Evolutionary conservation across 495 filamentous ascomycete species (phyloP), one percentile per base, ranked within the genome.

Genomic region (Lasiosphaeria ovina): DNA sequence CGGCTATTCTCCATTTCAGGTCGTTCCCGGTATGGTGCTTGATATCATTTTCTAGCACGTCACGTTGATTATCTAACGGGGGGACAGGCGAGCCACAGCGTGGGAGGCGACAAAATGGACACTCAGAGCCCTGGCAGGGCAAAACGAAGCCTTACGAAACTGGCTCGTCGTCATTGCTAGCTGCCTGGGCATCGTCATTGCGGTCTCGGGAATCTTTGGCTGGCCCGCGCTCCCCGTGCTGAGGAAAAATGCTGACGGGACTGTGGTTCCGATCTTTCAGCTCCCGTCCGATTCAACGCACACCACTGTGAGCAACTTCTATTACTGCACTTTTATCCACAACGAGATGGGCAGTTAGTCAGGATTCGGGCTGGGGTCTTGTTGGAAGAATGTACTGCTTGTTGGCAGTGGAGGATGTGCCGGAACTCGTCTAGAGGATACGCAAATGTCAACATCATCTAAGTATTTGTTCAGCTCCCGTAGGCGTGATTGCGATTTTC

Each of bases 191-290:
- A 48, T 62, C 16, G 14, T 62, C 6, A 35, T 62, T 17, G 60
- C 47, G 34, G 35, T 57, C 40, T 57, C 60, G 11, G 36, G 33
- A 12, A 62, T 62, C 17, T 44, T 62, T 57, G 60, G 60, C 24
- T 54, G 48, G 36, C 60, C 60, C 14, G 10, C n/a, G 4, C 38
- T 62, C 3, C 60, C 60, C 4, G 35, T 62, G 14, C 35, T 51
- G 9, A 17, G n/a, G 12, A 14, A 16, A 38, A 53, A 6, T 1
- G 11, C 33, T 11, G 12, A 9, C 12, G 33, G 3, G 3, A 8
- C 32, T 9, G 3, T 33, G 31, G 35, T 3, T 11, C 31, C 51
- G 3, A 35, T 33, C 12, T 14, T 33, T 12, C 6, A 31, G 9
- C 51, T 35, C 31, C 31, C 33, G 49, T 9, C 49, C 24, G 9